Base-by-base conservation (phyloP, 306 rosid species). In the Quercus wislizeni region DNA sequence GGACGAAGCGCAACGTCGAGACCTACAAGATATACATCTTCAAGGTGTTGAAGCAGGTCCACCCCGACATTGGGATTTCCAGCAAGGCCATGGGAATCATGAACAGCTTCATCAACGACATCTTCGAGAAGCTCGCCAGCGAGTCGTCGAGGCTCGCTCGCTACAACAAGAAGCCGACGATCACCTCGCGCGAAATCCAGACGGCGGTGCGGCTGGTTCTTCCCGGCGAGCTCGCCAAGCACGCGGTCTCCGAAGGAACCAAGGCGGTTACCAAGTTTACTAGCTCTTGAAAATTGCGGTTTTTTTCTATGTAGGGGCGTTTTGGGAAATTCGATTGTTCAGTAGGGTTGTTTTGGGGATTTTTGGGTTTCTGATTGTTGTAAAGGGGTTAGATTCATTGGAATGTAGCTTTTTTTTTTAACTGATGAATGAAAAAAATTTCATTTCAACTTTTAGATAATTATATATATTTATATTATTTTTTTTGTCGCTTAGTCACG, bases 81-180 rank as follows among this genome's bases (percentile, higher is more conserved):
- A 85, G 87, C 78, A 88, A 83, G 33, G 86, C 87, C 25, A 85
- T 85, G 89, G 90, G 82, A 5, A 87, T 87, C 41, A 84, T 84
- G 88, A 84, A 87, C 77, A 84, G 88, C 54, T 87, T 87, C 77
- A 79, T 86, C 89, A 83, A 86, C 7, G 89, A 77, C 0, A 79
- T 88, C 43, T 87, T 84, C 5, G 90, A 85, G 82, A 85, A 82
- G 33, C 81, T 85, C 1, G 88, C 86, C 0, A 86, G 82, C 55
- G 89, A 86, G 8, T 5, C 87, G 0, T 77, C 90, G 1, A 69
- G 86, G 4, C 72, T 81, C 4, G 86, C 82, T 1, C 78, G 86
- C 3, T 81, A 83, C 80, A 88, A 79, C 85, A 85, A 83, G 79
- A 83, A 87, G 33, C 84, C 85, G 7, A 88, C 89, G 5, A 76